phyloP scores from a whole-genome alignment of 495 filamentous ascomycete species.

The Gamarada debralockiae region DNA sequence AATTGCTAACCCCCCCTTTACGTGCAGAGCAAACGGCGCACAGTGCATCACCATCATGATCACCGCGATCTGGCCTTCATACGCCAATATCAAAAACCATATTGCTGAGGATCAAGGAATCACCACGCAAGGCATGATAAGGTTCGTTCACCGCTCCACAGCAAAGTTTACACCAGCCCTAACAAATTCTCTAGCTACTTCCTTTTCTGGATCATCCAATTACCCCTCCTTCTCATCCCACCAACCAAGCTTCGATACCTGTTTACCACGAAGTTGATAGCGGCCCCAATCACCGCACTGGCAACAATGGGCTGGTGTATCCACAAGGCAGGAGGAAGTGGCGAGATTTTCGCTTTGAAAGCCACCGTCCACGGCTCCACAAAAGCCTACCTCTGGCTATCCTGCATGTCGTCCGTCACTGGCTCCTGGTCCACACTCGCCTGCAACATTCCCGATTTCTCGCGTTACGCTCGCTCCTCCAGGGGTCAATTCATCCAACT shows the following conservation, averaged over 20 bases:
- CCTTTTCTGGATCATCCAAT: slow-evolving; percentile 56
- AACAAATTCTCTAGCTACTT: slow-evolving; percentile 37
- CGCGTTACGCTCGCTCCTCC: slow-evolving; percentile 48
- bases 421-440: slow-evolving; percentile 43
- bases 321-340: slow-evolving; percentile 40
- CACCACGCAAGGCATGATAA: slow-evolving; percentile 57
- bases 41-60: slow-evolving; percentile 65
- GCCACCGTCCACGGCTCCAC: slow-evolving; percentile 37
- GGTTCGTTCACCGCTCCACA: slow-evolving; percentile 7
- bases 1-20: too few species aligned
- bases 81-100: slow-evolving; percentile 47
- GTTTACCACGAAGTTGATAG: slow-evolving; percentile 54
- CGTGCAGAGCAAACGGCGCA: too few species aligned
- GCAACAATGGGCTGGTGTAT: slow-evolving; percentile 52
- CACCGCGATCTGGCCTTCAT: slow-evolving; percentile 64
- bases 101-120: slow-evolving; percentile 57
- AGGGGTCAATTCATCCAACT: slow-evolving; percentile 54
- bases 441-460: slow-evolving; percentile 58
- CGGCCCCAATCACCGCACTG: slow-evolving; percentile 47
- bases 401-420: slow-evolving; percentile 40
- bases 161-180: neutral
- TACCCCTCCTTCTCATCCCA: slow-evolving; percentile 50
- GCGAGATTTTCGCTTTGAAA: slow-evolving; percentile 40
- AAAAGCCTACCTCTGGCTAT: slow-evolving; percentile 37
- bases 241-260: slow-evolving; percentile 53